Percentiles rank a stretch among this genome's conserved stretches.
These are phyloP conservation scores for Neonectria sp. DNA, from an alignment of 2,329 filamentous ascomycete species.

Conservation along the genomic window DNA sequence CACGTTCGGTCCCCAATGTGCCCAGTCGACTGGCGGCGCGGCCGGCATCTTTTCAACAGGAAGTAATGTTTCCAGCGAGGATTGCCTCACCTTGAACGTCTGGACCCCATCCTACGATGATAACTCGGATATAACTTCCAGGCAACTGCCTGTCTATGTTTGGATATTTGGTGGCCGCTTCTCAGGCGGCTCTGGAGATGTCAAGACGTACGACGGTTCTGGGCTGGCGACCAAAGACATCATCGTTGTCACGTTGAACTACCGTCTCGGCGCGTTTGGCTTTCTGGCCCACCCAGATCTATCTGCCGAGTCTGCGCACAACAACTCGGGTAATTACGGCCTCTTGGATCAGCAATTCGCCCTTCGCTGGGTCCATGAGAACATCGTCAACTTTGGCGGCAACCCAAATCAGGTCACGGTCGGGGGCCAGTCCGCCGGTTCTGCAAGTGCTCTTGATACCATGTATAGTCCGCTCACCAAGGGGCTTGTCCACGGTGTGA, in stretches of 20 bases:
- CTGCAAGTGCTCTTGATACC: slow-evolving; percentile 4
- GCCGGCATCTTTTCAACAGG: slow-evolving; percentile 16
- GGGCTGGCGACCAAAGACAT: slow-evolving; percentile 15
- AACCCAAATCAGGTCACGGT: slow-evolving; percentile 17
- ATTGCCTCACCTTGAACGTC: slow-evolving; percentile 21
- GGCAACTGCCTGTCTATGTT: slow-evolving; percentile 8
- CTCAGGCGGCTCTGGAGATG: slow-evolving; percentile 12
- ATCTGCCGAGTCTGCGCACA: slow-evolving; percentile 7
- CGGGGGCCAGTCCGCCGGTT: slow-evolving; percentile 16
- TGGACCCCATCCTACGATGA: slow-evolving; percentile 13
- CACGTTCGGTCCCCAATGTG: slow-evolving; percentile 4
- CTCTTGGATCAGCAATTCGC: slow-evolving; percentile 21
- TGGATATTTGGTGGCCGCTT: slow-evolving; percentile 28
- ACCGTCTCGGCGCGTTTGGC: slow-evolving; percentile 14
- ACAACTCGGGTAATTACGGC: slow-evolving; percentile 14
- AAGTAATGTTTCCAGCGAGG: slow-evolving; percentile 4
- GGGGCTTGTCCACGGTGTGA: slow-evolving; percentile 10
- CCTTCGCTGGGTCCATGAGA: slow-evolving; percentile 19
- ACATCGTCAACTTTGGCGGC: slow-evolving; percentile 20
- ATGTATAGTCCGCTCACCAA: slow-evolving; percentile 19
- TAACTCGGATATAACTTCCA: not conserved
- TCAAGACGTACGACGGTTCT: slow-evolving; percentile 19
- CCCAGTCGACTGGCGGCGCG: not conserved
- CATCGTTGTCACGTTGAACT: slow-evolving; percentile 19
- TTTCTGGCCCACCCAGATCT: slow-evolving; percentile 18